phyloP scores from a whole-genome alignment of 75 land plant genomes.

The Sequoia sempervirens region DNA sequence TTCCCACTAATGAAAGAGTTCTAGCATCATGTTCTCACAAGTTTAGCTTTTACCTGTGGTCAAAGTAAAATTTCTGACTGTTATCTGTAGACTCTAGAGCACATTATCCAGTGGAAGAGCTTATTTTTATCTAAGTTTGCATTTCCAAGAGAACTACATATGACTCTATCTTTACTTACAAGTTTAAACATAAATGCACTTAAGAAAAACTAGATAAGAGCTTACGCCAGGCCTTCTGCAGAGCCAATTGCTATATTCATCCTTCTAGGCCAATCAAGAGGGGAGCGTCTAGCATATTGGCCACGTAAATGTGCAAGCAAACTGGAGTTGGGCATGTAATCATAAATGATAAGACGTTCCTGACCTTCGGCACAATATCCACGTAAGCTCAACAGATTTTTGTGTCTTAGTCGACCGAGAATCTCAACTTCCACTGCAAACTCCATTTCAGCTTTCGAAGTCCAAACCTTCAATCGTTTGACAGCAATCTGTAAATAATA shows the following conservation, averaged over 20 bases:
- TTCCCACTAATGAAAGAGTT: too few species aligned
- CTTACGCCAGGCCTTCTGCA: constrained; percentile 75
- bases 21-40: too few species aligned
- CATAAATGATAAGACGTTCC: constrained; percentile 71
- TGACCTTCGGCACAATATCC: constrained; percentile 81
- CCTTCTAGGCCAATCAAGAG: constrained; percentile 49
- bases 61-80: too few species aligned
- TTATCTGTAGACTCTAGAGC: too few species aligned
- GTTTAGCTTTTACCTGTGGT: too few species aligned
- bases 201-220: background rate
- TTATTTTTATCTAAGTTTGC: too few species aligned
- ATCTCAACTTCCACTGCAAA: constrained; percentile 84
- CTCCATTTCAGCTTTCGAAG: constrained; percentile 69
- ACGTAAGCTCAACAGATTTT: constrained; percentile 62
- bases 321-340: constrained; percentile 80
- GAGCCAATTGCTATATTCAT: constrained; percentile 63
- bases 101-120: too few species aligned
- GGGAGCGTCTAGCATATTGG: constrained; percentile 27
- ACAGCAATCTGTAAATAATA: constrained; percentile 63
- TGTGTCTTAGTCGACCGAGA: constrained; percentile 71
- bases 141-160: background rate
- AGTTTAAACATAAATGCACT: too few species aligned
- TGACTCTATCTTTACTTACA: too few species aligned
- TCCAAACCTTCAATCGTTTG: constrained; percentile 64
- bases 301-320: constrained; percentile 70